These are phyloP conservation scores for Populus davidiana DNA, from an alignment of 345 rosid genomes.

Conservation along the genomic window DNA sequence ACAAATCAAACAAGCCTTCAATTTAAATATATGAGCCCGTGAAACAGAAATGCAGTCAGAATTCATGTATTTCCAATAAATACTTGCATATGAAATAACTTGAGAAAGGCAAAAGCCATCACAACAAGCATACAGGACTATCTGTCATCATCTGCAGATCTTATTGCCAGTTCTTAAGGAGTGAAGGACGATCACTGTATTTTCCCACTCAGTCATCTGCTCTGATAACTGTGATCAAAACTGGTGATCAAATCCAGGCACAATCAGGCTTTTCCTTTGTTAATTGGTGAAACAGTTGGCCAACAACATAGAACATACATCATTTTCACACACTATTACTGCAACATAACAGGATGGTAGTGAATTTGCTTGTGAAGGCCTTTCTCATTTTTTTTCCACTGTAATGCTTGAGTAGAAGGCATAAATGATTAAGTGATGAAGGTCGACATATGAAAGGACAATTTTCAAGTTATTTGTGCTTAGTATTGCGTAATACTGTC, in stretches of 20 bases:
- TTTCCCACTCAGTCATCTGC: not conserved
- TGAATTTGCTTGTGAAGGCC: not conserved
- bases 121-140: not conserved
- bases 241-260: not conserved
- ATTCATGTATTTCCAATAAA: not conserved
- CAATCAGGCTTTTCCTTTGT: not conserved
- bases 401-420: not conserved
- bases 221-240: not conserved
- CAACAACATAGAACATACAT: not conserved
- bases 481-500: too few relatives aligned
- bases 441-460: not conserved
- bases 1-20: not conserved
- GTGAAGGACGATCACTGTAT: not conserved
- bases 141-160: not conserved
- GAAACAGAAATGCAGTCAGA: not conserved
- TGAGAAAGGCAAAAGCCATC: not conserved
- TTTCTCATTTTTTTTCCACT: not conserved
- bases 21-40: not conserved
- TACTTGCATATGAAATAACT: not conserved
- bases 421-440: not conserved
- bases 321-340: not conserved
- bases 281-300: not conserved
- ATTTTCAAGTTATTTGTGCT: not conserved
- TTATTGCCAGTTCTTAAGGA: not conserved
- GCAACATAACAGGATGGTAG: not conserved